Conservation (phyloP, 1,284 basidiomycete species). For the Ceraceosorus bombacis region DNA sequence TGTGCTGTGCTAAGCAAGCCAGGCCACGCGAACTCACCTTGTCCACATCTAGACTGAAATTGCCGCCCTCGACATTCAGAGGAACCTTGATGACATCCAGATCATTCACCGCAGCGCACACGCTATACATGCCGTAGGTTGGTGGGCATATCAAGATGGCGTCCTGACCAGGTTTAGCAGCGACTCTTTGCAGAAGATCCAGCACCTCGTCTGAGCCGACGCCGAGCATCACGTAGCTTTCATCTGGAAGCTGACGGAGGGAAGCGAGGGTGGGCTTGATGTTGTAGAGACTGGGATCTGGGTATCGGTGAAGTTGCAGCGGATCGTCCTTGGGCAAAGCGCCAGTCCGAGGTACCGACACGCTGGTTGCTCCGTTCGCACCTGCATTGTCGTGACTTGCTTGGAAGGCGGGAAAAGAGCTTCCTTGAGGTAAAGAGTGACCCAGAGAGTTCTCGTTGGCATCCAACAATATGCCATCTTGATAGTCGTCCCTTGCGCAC, state of each 20-base stretch:
- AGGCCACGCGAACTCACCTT: constrained; percentile 5
- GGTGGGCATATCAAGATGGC: constrained; percentile 65
- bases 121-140: constrained; percentile 96
- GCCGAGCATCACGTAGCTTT: constrained; percentile 73
- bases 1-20: not conserved
- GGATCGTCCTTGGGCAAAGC: constrained; percentile 14
- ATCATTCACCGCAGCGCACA: constrained; percentile 93
- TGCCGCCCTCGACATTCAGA: constrained; percentile 64
- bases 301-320: constrained; percentile 71
- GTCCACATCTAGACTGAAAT: constrained; percentile 62
- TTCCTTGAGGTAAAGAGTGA: constrained; percentile 61
- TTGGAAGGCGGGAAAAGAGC: constrained; percentile 24
- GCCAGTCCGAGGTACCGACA: not conserved
- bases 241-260: constrained; percentile 50
- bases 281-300: constrained; percentile 69
- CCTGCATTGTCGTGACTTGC: constrained; percentile 9
- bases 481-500: constrained; percentile 93
- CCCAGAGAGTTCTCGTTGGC: constrained; percentile 96
- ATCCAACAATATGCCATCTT: constrained; percentile 84
- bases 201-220: constrained; percentile 97
- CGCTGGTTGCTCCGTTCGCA: constrained; percentile 9
- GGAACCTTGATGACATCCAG: constrained; percentile 73
- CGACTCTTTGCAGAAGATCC: constrained; percentile 84
- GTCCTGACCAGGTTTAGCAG: constrained; percentile 72
- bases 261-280: constrained; percentile 71